Percentiles rank a stretch among this genome's conserved stretches.
These are phyloP conservation scores for Cercospora berteroae DNA, from an alignment of 2,329 filamentous ascomycete species.

Conservation along the genomic window DNA sequence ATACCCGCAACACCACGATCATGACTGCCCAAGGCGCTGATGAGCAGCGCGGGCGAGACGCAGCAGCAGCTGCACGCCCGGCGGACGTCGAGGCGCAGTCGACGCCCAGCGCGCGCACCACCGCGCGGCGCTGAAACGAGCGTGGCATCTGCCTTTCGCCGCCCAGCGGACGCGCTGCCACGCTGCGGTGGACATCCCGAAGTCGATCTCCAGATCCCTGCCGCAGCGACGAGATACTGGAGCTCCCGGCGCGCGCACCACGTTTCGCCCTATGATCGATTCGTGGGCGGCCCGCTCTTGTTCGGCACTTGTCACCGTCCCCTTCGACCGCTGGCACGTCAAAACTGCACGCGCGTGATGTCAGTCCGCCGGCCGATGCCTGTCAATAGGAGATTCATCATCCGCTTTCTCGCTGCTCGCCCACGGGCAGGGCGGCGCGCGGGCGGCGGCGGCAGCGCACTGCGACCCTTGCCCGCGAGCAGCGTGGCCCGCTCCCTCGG, in stretches of 20 bases:
- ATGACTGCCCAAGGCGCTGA: conserved; percentile 12
- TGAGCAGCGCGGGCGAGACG: background rate
- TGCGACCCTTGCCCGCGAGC: conserved; percentile 14
- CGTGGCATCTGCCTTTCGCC: conserved; percentile 10
- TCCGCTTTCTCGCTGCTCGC: conserved; percentile 15
- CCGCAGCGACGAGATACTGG: conserved; percentile 17
- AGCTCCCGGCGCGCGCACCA: conserved; percentile 15
- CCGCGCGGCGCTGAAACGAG: conserved; percentile 4
- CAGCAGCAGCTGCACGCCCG: background rate
- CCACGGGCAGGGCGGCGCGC: background rate
- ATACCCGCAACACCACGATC: conserved; percentile 15
- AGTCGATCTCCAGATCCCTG: conserved; percentile 23
- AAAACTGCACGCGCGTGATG: conserved; percentile 20
- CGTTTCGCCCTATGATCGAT: conserved; percentile 19
- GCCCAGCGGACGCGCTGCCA: background rate
- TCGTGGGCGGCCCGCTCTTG: conserved; percentile 22
- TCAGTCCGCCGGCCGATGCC: conserved; percentile 22
- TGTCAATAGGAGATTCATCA: conserved; percentile 22
- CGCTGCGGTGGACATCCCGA: conserved; percentile 7
- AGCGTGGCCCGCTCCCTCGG: conserved; percentile 14
- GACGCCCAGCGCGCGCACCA: background rate
- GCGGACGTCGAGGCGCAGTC: background rate
- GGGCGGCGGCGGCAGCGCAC: background rate
- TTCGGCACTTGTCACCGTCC: conserved; percentile 25
- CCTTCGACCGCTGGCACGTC: conserved; percentile 21